Conservation (phyloP, 1,139 yeast species). For the Taphrina flavorubra region DNA sequence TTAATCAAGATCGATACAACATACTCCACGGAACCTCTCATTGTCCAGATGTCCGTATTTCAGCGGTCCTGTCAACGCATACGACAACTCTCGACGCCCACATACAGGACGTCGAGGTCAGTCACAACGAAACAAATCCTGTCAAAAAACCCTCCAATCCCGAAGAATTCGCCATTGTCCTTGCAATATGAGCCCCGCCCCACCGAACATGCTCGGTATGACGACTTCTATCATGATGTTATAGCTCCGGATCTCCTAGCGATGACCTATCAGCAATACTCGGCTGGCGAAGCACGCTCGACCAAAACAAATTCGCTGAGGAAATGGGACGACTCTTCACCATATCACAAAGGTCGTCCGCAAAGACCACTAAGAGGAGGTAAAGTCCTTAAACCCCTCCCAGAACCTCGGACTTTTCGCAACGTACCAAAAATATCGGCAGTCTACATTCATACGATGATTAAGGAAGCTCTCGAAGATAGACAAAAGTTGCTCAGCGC, state of each 20-base stretch:
- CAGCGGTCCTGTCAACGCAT: constrained; percentile 1
- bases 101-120: not conserved
- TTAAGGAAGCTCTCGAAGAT: constrained; percentile 73
- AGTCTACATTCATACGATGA: constrained; percentile 76
- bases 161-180: constrained; percentile 25
- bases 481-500: constrained; percentile 79
- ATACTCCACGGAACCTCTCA: not conserved
- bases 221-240: constrained; percentile 75
- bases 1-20: not conserved
- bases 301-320: constrained; percentile 74
- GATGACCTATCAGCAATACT: constrained; percentile 71
- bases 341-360: constrained; percentile 85
- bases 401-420: constrained; percentile 65
- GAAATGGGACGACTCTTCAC: constrained; percentile 87
- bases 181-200: constrained; percentile 39
- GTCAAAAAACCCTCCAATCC: constrained; percentile 31
- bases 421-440: constrained; percentile 75
- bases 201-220: constrained; percentile 57
- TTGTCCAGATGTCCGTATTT: not conserved
- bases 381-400: constrained; percentile 71
- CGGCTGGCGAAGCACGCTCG: constrained; percentile 45
- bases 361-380: constrained; percentile 55
- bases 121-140: constrained; percentile 35
- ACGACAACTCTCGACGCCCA: not conserved
- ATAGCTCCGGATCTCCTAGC: constrained; percentile 77